phyloP scores from a whole-genome alignment of 176 grass and related monocot species.

The Zea mays region Zm-B73-REFERENCE-NAM-5.0 NC_050100.1:28209501-28210000 shows the following conservation, averaged over 20 bases:
- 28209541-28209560: not conserved
- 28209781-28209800: no score
- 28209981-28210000: not conserved
- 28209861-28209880: not conserved
- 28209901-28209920: not conserved
- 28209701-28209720: not conserved
- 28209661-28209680: not conserved
- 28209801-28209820: slow-evolving; percentile 5
- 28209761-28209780: no score
- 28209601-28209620: not conserved
- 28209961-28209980: slow-evolving; percentile 16
- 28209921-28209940: not conserved
- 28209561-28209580: not conserved
- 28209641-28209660: not conserved
- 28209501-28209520: not conserved
- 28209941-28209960: not conserved
- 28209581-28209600: not conserved
- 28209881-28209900: not conserved
- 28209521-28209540: not conserved
- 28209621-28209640: not conserved
- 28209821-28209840: not conserved
- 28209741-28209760: not conserved
- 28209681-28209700: not conserved
- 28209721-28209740: not conserved
- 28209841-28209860: not conserved